Conservation (phyloP, 495 filamentous ascomycete genomes). For the Penicillium diatomitis region DNA sequence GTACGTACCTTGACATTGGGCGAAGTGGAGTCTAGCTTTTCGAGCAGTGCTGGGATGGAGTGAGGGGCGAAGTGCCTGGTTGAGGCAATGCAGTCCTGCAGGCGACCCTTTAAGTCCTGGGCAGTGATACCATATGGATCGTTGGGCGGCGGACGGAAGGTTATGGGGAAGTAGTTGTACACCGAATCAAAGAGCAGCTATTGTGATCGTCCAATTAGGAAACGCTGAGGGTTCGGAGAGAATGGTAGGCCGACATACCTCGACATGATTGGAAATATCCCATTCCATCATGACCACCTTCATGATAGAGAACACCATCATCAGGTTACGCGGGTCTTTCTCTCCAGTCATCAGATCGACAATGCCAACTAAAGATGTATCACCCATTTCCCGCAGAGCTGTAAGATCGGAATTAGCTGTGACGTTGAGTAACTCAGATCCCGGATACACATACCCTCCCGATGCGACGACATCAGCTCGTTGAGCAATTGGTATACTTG, state of each 20-base stretch:
- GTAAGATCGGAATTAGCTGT: slow-evolving; percentile 8
- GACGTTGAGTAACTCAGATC: neutral
- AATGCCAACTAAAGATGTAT: slow-evolving; percentile 52
- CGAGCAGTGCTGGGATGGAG: slow-evolving; percentile 59
- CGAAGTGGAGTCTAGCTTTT: slow-evolving; percentile 70
- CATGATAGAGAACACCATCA: slow-evolving; percentile 67
- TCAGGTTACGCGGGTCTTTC: slow-evolving; percentile 69
- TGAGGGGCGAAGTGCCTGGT: slow-evolving; percentile 59
- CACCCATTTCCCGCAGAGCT: slow-evolving; percentile 46
- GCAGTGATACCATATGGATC: slow-evolving; percentile 69
- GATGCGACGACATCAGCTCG: slow-evolving; percentile 54
- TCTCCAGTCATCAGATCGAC: slow-evolving; percentile 64
- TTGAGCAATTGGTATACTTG: slow-evolving; percentile 57
- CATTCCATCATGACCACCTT: slow-evolving; percentile 68
- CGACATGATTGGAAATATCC: slow-evolving; percentile 52
- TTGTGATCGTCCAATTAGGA: slow-evolving; percentile 16
- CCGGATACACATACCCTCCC: slow-evolving; percentile 42
- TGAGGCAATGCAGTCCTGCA: slow-evolving; percentile 65
- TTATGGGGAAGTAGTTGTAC: slow-evolving; percentile 75
- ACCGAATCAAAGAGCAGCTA: slow-evolving; percentile 62
- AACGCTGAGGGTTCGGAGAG: neutral
- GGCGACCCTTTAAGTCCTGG: slow-evolving; percentile 59
- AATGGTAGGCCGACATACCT: slow-evolving; percentile 33
- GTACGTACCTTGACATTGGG: slow-evolving; percentile 57
- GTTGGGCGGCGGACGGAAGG: slow-evolving; percentile 64